Evolutionary conservation across 176 grass and related monocot genomes (phyloP).

Genomic region (Oryza officinalis): DNA sequence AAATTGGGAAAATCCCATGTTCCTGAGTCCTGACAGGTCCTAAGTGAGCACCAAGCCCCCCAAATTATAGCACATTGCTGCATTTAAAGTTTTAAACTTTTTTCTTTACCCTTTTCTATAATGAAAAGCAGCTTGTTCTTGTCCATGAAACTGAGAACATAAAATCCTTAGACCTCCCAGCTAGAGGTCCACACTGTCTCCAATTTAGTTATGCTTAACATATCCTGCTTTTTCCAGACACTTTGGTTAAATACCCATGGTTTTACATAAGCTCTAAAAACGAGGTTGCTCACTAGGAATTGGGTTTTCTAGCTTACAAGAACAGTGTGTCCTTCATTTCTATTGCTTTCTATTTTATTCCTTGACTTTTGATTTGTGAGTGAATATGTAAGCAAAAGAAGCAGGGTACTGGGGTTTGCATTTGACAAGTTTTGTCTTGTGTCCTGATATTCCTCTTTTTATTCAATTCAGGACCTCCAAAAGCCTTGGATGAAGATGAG

Average conservation of each 20-base stretch:
- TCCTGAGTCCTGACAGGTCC: neutral
- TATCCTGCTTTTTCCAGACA: no score
- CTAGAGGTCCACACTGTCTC: neutral
- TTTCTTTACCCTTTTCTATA: neutral
- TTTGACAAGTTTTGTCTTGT: neutral
- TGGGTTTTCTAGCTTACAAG: neutral
- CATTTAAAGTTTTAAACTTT: neutral
- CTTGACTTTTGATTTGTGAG: neutral
- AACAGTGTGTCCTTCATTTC: constrained; percentile 18
- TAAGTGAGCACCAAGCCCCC: neutral
- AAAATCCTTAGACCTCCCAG: neutral
- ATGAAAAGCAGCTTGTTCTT: neutral
- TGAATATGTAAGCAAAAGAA: neutral
- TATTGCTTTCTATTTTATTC: neutral
- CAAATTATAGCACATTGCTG: neutral
- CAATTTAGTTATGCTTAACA: no score
- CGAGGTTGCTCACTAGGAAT: neutral
- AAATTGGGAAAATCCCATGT: neutral
- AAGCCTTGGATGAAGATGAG: constrained; percentile 95
- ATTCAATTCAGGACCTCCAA: constrained; percentile 75
- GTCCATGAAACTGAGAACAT: neutral
- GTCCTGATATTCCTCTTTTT: constrained; percentile 16
- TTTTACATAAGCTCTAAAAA: neutral
- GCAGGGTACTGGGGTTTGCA: neutral
- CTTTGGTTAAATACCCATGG: no score